A percentile compares a stretch with the other conserved stretches of the same genome.
phyloP scores from a whole-genome alignment of 495 filamentous ascomycete species.

The Penicillium soppii region DNA sequence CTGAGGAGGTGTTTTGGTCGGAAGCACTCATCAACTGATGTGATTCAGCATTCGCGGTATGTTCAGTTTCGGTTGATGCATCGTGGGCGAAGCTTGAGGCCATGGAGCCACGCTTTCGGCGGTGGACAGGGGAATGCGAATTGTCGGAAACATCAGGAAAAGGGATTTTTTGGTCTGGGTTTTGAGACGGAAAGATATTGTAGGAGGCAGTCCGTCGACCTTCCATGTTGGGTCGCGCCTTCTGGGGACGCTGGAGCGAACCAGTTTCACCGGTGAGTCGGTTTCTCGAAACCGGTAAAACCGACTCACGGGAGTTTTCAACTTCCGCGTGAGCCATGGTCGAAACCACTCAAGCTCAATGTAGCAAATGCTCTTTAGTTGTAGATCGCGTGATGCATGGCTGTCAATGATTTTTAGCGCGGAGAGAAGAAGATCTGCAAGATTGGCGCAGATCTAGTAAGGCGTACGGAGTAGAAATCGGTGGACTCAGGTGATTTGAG shows the following conservation, averaged over 20 bases:
- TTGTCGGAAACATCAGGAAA: constrained; percentile 20
- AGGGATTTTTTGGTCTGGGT: constrained; percentile 13
- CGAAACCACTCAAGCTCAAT: constrained; percentile 10
- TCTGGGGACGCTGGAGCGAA: constrained; percentile 6
- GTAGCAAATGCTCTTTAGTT: constrained; percentile 10
- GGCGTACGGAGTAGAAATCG: too few species aligned
- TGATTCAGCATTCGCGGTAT: constrained; percentile 9
- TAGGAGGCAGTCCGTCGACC: constrained; percentile 1
- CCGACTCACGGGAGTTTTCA: constrained; percentile 19
- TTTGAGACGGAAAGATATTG: constrained; percentile 7
- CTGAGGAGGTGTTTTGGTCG: constrained; percentile 13
- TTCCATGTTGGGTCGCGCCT: constrained; percentile 5
- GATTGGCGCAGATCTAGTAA: neutral
- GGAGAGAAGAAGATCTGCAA: neutral
- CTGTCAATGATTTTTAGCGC: neutral
- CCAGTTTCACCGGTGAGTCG: constrained; percentile 14
- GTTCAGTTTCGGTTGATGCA: constrained; percentile 13
- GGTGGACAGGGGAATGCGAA: constrained; percentile 6
- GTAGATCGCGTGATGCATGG: constrained; percentile 18
- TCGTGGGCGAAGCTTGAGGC: constrained; percentile 10
- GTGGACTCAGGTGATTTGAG: constrained; percentile 3
- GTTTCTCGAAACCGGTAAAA: constrained; percentile 12
- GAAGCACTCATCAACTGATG: constrained; percentile 10
- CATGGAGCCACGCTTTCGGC: constrained; percentile 8
- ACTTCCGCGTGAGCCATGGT: constrained; percentile 27